Conservation (phyloP, 1,284 basidiomycete genomes). For the Taiwanofungus camphoratus region DNA sequence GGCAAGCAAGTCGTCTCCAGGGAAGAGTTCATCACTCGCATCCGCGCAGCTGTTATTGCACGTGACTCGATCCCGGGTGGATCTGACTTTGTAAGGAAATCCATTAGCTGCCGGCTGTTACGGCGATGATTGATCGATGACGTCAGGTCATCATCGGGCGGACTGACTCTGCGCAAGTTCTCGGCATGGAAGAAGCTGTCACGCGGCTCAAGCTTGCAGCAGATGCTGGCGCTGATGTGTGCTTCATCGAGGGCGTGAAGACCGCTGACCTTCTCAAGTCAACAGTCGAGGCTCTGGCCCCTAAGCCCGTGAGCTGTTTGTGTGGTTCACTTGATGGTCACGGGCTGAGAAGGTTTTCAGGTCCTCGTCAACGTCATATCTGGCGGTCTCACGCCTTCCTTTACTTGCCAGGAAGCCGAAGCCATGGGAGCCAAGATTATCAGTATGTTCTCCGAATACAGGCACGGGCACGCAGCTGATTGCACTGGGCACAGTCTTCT, state of each 20-base stretch:
- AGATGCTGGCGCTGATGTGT: conserved; percentile 75
- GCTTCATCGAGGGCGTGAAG: conserved; percentile 80
- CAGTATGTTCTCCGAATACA: conserved; percentile 39
- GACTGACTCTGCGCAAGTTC: conserved; percentile 76
- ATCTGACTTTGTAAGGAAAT: conserved; percentile 54
- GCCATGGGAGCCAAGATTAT: conserved; percentile 69
- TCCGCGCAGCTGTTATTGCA: conserved; percentile 72
- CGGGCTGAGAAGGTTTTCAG: conserved; percentile 17
- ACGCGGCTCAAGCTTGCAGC: conserved; percentile 64
- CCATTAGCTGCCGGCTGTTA: conserved; percentile 35
- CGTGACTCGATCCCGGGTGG: conserved; percentile 65
- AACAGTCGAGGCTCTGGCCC: conserved; percentile 61
- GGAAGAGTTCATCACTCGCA: conserved; percentile 70
- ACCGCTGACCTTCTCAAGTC: conserved; percentile 58
- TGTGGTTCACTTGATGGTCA: background rate
- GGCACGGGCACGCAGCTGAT: background rate
- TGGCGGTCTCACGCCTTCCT: conserved; percentile 69
- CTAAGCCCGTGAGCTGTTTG: conserved; percentile 61
- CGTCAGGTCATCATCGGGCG: conserved; percentile 71
- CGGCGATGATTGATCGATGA: background rate
- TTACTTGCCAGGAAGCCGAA: conserved; percentile 65
- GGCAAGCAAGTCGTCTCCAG: conserved; percentile 78
- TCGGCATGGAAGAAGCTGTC: conserved; percentile 79
- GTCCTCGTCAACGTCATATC: conserved; percentile 75
- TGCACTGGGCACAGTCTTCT: conserved; percentile 43